Conservation (phyloP, 495 filamentous ascomycete species). For the Aspergillus conjunctus region DNA sequence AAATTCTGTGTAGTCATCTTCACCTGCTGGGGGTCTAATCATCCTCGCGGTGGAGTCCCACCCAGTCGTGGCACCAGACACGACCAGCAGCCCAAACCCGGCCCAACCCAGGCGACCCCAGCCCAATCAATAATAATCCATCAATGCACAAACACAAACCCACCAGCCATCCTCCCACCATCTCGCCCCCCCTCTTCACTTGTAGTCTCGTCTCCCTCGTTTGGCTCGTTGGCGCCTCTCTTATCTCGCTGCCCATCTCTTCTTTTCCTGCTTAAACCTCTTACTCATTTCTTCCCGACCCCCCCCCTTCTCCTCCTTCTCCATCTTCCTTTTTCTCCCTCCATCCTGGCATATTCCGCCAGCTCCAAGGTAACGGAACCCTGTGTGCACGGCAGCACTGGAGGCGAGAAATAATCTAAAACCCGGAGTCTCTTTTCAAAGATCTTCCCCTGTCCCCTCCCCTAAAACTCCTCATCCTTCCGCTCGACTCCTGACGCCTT, state of each 20-base stretch:
- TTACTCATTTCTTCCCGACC: conserved; percentile 9
- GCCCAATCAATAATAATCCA: conserved; percentile 32
- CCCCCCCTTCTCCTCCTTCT: conserved; percentile 16
- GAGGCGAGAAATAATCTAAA: conserved; percentile 21
- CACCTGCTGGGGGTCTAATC: conserved; percentile 20
- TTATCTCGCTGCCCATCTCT: conserved; percentile 22
- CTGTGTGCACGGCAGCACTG: conserved; percentile 18
- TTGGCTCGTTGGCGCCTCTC: conserved; percentile 23
- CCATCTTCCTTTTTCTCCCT: conserved; percentile 15
- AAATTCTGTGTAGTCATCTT: conserved; percentile 15
- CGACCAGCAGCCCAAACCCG: conserved; percentile 38
- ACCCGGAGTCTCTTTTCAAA: conserved; percentile 15
- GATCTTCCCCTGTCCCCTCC: conserved; percentile 16
- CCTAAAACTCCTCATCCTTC: conserved; percentile 11
- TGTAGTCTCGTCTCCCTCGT: conserved; percentile 13
- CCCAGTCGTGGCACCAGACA: conserved; percentile 50
- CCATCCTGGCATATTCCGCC: conserved; percentile 33
- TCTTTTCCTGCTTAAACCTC: conserved; percentile 15
- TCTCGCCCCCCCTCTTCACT: conserved; percentile 28
- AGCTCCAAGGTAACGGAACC: conserved; percentile 26
- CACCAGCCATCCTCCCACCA: conserved; percentile 25
- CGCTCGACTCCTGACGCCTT: conserved; percentile 6
- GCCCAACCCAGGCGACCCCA: conserved; percentile 36
- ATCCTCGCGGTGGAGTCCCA: conserved; percentile 28
- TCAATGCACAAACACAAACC: conserved; percentile 20